phyloP scores from a whole-genome alignment of 2,329 filamentous ascomycete genomes.

The Fonsecaea nubica region DNA sequence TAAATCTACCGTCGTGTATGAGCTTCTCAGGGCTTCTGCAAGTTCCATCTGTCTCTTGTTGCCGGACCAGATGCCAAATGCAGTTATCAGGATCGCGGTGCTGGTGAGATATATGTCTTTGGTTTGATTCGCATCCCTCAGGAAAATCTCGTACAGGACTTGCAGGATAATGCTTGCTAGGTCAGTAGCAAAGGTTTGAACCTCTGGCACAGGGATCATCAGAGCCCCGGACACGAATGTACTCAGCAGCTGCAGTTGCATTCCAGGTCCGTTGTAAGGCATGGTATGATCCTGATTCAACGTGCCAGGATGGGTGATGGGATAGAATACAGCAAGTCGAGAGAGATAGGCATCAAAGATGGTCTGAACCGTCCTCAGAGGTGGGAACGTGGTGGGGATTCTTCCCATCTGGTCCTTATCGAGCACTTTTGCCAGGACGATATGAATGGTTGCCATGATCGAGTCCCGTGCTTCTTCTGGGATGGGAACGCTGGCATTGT shows the following conservation, averaged over 20 bases:
- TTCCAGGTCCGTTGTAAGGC: neutral
- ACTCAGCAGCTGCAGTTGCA: neutral
- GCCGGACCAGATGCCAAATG: conserved; percentile 12
- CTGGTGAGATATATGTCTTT: conserved; percentile 13
- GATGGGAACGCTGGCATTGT: neutral
- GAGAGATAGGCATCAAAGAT: neutral
- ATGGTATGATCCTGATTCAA: neutral
- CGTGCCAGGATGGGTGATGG: neutral
- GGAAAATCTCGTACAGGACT: conserved; percentile 1
- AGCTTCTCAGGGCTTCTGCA: conserved; percentile 12
- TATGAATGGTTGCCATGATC: conserved; percentile 12
- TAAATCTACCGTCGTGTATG: conserved; percentile 6
- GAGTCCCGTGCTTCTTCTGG: conserved; percentile 12
- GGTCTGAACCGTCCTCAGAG: neutral
- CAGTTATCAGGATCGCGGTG: conserved; percentile 11
- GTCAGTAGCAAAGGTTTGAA: neutral
- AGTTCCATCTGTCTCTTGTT: conserved; percentile 17
- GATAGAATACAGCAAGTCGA: neutral
- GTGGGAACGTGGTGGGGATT: conserved; percentile 8
- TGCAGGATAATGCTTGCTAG: neutral
- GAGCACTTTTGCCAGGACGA: conserved; percentile 13
- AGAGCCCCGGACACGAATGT: neutral
- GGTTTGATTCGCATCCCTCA: conserved; percentile 13
- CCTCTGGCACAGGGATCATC: neutral
- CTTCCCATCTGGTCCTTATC: conserved; percentile 11